Evolutionary conservation across 768 basidiomycete genomes (phyloP), one percentile per base, ranked within the genome.

Genomic region (Collybia nuda): DNA sequence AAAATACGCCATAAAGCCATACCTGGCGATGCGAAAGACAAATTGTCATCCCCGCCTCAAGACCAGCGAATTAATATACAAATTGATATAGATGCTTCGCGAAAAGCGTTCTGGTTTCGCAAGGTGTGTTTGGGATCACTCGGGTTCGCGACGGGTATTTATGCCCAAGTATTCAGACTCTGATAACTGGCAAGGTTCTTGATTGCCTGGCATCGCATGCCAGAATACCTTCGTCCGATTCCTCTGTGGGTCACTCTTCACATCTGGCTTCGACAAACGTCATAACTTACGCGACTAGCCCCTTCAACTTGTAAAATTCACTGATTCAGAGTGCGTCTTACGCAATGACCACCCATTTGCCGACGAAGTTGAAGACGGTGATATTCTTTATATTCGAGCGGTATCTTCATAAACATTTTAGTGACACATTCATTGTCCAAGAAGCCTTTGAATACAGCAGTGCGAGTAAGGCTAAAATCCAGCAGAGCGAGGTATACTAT

Each of bases 1-100:
- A 88, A 82, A 61, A 78, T 93, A 77, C 82, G 84, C 47, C 88
- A 87, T 61, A 75, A 72, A 35, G 91, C 91, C 9, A 57, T 70
- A 37, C 80, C 88, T 2, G 81, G 72, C 6, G 83, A 91, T 57
- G 73, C 79, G 17, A 82, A 77, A 57, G 82, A 86, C 60, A 77
- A 69, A 45, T 46, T 66, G 1, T 69, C 73, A 9, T 66, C 69
- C 14, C 64, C 81, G 1, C 68, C 81, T 12, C 59, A 80, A 39
- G 77, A 80, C 19, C 75, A 88, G 50, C 78, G 88, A 19, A 56
- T 87, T 37, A 79, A 87, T 62, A 57, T 90, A 28, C 79, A 69
- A 35, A 77, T 84, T 5, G 54, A 56, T 3, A 53, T 56, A 2
- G 67, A 62, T 46, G 47, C 57, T 1, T 58, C 59, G 14, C 78